Evolutionary conservation across 2,329 filamentous ascomycete species (phyloP).

Genomic region (Cercospora sojina): DNA sequence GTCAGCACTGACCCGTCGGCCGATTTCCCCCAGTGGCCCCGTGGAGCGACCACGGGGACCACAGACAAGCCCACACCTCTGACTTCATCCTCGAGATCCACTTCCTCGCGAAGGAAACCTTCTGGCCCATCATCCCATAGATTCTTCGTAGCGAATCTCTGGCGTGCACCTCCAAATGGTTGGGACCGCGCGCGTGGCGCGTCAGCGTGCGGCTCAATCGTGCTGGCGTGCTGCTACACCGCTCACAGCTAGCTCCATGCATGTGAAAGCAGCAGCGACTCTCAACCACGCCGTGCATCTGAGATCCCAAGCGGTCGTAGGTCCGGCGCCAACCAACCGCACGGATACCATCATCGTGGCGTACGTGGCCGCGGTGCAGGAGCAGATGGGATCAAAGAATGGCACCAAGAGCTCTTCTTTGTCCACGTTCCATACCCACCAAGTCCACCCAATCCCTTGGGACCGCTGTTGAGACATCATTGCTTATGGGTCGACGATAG

Average conservation of each 20-base stretch:
- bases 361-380: not conserved
- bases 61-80: conserved; percentile 10
- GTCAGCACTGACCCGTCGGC: not conserved
- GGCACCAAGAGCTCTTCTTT: not conserved
- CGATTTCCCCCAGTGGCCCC: not conserved
- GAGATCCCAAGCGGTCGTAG: not conserved
- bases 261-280: not conserved
- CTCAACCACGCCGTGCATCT: conserved; percentile 10
- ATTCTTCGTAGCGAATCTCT: not conserved
- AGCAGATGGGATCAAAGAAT: not conserved
- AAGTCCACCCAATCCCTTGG: conserved; percentile 1
- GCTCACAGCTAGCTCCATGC: conserved; percentile 13
- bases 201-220: conserved; percentile 3
- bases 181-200: conserved; percentile 10
- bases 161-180: conserved; percentile 5
- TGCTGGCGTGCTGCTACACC: conserved; percentile 10
- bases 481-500: not conserved
- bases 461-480: conserved; percentile 12
- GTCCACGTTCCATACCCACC: conserved; percentile 3
- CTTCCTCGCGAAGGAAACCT: not conserved
- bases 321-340: not conserved
- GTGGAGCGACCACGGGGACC: not conserved
- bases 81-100: conserved; percentile 7
- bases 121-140: not conserved
- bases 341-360: conserved; percentile 3